A percentile compares a stretch with the other conserved stretches of the same genome.
phyloP scores from a whole-genome alignment of 1,139 yeast species.

The Pichia sp. region DNA sequence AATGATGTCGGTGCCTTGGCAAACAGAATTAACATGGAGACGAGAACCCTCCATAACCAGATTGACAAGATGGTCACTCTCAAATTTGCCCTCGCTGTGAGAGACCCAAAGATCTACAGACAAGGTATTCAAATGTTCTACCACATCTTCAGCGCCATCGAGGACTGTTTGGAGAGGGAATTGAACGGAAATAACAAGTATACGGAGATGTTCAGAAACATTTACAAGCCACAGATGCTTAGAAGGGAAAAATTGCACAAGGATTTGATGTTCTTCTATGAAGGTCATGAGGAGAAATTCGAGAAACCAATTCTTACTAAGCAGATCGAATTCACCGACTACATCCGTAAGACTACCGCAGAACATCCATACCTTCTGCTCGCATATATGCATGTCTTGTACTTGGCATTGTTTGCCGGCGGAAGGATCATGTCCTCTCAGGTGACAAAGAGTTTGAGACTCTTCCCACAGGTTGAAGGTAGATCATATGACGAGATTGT shows the following conservation, averaged over 20 bases:
- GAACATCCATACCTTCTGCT: conserved; percentile 68
- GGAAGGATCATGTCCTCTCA: conserved; percentile 71
- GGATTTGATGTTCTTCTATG: conserved; percentile 67
- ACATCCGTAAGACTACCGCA: conserved; percentile 49
- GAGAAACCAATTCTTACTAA: conserved; percentile 52
- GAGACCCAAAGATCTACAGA: conserved; percentile 72
- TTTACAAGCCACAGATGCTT: conserved; percentile 72
- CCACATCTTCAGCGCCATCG: conserved; percentile 70
- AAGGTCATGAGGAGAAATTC: conserved; percentile 53
- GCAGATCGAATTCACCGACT: conserved; percentile 60
- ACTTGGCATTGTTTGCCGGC: conserved; percentile 83
- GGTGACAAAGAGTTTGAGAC: conserved; percentile 60
- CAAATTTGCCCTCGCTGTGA: conserved; percentile 68
- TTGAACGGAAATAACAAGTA: conserved; percentile 42
- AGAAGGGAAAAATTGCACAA: conserved; percentile 54
- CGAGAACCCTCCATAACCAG: conserved; percentile 61
- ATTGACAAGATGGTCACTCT: conserved; percentile 67
- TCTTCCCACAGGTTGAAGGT: conserved; percentile 71
- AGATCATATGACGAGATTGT: conserved; percentile 59
- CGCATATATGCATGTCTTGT: conserved; percentile 86
- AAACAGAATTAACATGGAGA: conserved; percentile 70
- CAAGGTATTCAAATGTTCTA: conserved; percentile 78
- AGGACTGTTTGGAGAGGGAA: conserved; percentile 49
- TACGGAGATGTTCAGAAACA: conserved; percentile 43
- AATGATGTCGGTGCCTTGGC: conserved; percentile 78